Evolutionary conservation across 306 rosid species (phyloP).

Genomic region (Citrullus colocynthis): DNA sequence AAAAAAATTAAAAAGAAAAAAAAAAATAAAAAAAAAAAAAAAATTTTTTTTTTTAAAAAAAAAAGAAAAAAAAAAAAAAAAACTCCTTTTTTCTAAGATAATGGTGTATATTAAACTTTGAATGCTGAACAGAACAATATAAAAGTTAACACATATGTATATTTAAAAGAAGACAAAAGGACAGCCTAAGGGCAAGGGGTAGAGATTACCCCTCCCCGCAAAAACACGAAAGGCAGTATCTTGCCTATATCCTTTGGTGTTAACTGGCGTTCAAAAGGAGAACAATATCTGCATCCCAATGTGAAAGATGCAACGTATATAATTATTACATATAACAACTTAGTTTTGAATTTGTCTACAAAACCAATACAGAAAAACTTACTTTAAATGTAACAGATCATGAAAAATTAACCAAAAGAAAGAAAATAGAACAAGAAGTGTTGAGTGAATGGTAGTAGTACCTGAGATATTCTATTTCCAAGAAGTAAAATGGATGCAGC

Average conservation of each 20-base stretch:
- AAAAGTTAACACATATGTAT: neutral
- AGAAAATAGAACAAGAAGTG: neutral
- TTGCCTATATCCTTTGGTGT: neutral
- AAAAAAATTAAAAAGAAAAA: too few relatives aligned
- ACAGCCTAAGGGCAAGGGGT: too few relatives aligned
- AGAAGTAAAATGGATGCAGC: constrained; percentile 91
- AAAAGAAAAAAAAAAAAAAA: too few relatives aligned
- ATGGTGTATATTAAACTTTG: neutral
- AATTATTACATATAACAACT: neutral
- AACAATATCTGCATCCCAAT: neutral
- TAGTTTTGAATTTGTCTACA: neutral
- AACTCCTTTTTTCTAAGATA: neutral
- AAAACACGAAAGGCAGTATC: neutral
- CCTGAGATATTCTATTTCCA: constrained; percentile 90
- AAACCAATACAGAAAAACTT: neutral
- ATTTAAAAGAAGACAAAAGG: too few relatives aligned
- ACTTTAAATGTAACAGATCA: neutral
- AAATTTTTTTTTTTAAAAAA: too few relatives aligned
- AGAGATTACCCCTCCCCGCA: too few relatives aligned
- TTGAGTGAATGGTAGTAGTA: constrained; percentile 3
- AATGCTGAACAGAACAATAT: neutral
- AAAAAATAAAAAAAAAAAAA: too few relatives aligned
- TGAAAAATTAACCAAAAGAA: neutral
- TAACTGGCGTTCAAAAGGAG: neutral
- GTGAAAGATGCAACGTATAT: neutral